Base-by-base conservation (phyloP, 176 grass and related monocot species). In the Rhipidocladum racemiflorum region DNA sequence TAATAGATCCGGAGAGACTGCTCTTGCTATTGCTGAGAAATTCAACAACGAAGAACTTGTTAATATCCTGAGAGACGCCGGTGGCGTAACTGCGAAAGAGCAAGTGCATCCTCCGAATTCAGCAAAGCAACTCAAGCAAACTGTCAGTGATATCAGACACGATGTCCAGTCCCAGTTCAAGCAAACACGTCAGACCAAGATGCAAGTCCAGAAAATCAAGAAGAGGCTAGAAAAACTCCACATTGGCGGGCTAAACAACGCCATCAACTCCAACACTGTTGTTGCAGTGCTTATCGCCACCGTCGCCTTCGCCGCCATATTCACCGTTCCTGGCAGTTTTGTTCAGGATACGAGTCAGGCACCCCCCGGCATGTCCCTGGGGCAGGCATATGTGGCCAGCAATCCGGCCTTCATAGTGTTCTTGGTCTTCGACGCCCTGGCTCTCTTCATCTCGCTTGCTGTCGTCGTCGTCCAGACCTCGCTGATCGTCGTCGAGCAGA, bases 221-320 rank as follows among this genome's bases (percentile, higher is more conserved):
- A 97, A 87, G 55, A 85, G 88, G 7, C 83, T 97, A 0, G 78
- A 97, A 12, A 97, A 97, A 77, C 92, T 97, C 28, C 92, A 97
- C 78, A 87, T 94, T 9, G 92, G 95, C 2, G 95, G 92, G 32
- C 84, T 97, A 43, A 97, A 97, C 84, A 97, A 97, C 21, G 92
- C 94, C 56, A 97, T 97, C 69, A 97, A 97, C 87, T 97, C 94
- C 64, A 97, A 94, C 65, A 97, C 95, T 0, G 95, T 97, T 0
- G 95, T 94, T 6, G 95, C 95, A 1, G 95, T 97, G 75, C 92
- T 97, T 40, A 97, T 97, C 4, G 95, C 95, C 62, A 97, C 95
- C 0, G 95, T 94, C 0, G 95, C 95, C 50, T 97, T 97, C 43
- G 90, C 95, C 2, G 95, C 95, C 23, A 97, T 97, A 65, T 97